Base-by-base conservation (phyloP, 73 alveolate species). In the Paramecium bursaria region DNA sequence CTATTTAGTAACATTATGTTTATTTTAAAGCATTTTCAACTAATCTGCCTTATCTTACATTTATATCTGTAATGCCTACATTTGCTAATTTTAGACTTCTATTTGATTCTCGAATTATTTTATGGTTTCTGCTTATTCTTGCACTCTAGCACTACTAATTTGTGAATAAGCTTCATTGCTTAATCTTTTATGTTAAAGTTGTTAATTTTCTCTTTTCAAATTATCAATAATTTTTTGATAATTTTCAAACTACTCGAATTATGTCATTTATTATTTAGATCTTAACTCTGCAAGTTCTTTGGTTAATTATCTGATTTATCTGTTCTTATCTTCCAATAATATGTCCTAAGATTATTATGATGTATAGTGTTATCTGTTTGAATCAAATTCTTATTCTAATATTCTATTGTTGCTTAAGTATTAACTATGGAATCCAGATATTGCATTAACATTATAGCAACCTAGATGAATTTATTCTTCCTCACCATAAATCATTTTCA, bases 361-460 rank as follows among this genome's bases (percentile, higher is more conserved):
- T 4, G 82, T 67, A 17, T 35, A 67, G 22, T 67, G 82, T 27
- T 25, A 25, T 15, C 82, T 14, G 19, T 31, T 21, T 19, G 82
- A 67, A 67, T 67, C 82, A 35, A 39, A 33, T 39, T 67, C 23
- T 25, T 67, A 53, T 15, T 67, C 82, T n/a, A n/a, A n/a, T n/a
- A n/a, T n/a, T n/a, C n/a, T n/a, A 33, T 67, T 67, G 31, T 57
- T 57, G 31, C 76, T 57, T 4, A 67, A 23, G 23, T 25, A 67
- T 39, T 67, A 5, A 39, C 82, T 67, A 5, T 67, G 55, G 21
- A 33, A 67, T 42, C 82, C 82, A 9, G 82, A 67, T 39, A 33
- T 47, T 17, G 82, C 82, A 67, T 67, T 67, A 14, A 67, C 82
- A 42, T 67, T 67, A 67, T 67, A 67, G 9, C 60, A 67, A 11